These are phyloP conservation scores for Chloranthus sessilifolius DNA, from an alignment of 164 flowering plant genomes.

Conservation along the genomic window DNA sequence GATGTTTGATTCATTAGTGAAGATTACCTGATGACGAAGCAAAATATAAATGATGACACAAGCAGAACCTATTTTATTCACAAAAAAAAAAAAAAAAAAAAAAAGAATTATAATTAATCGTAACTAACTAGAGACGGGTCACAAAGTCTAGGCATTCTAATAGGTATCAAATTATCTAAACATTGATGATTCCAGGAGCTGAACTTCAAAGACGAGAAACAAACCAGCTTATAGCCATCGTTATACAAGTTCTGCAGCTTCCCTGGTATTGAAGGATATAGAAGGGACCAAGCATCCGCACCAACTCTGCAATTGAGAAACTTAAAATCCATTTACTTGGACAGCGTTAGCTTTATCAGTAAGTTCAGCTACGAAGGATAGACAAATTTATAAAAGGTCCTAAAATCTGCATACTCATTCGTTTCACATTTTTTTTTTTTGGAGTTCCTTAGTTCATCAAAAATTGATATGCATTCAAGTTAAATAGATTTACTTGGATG, in stretches of 20 bases:
- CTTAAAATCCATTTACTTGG: neutral
- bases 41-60: neutral
- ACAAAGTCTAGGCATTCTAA: too few relatives aligned
- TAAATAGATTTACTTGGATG: too few relatives aligned
- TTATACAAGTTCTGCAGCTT: constrained; percentile 68
- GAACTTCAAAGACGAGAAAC: constrained; percentile 5
- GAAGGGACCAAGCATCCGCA: constrained; percentile 93
- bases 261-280: constrained; percentile 78
- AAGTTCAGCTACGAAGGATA: too few relatives aligned
- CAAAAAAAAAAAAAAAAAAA: too few relatives aligned
- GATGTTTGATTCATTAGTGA: constrained; percentile 93
- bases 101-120: too few relatives aligned
- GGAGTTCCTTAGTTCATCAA: too few relatives aligned
- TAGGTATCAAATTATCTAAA: neutral
- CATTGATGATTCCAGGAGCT: neutral
- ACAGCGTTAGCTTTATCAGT: too few relatives aligned
- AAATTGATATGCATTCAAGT: too few relatives aligned
- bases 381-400: too few relatives aligned
- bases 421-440: too few relatives aligned
- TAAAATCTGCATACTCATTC: too few relatives aligned
- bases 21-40: constrained; percentile 55
- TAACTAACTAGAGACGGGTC: too few relatives aligned
- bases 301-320: constrained; percentile 52
- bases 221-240: constrained; percentile 93
- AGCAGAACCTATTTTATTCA: neutral